Evolutionary conservation across 495 filamentous ascomycete genomes (phyloP).

Genomic region (Halenospora varia): DNA sequence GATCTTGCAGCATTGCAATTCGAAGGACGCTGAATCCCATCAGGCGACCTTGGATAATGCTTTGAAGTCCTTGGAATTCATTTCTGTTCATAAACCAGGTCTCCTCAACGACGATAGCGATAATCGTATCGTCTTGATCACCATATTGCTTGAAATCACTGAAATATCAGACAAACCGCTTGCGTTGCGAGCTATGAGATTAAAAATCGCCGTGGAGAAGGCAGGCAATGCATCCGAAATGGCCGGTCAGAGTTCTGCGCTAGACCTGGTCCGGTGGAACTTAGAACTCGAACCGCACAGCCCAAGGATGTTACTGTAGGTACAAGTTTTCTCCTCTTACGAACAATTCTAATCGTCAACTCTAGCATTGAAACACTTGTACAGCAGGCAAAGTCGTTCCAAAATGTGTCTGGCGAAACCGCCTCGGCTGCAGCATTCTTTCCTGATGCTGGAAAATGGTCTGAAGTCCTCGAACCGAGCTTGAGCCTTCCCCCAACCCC

Average conservation of each 20-base stretch:
- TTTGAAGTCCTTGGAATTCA: slow-evolving; percentile 35
- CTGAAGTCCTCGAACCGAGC: slow-evolving; percentile 48
- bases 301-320: slow-evolving; percentile 37
- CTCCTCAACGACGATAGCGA: slow-evolving; percentile 30
- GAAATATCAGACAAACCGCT: slow-evolving; percentile 33
- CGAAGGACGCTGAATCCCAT: neutral
- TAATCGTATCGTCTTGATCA: slow-evolving; percentile 36
- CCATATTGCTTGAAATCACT: slow-evolving; percentile 39
- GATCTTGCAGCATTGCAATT: slow-evolving; percentile 25
- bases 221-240: neutral
- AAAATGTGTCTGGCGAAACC: slow-evolving; percentile 17
- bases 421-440: slow-evolving; percentile 30
- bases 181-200: slow-evolving; percentile 26
- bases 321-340: slow-evolving; percentile 12
- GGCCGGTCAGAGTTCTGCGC: slow-evolving; percentile 26
- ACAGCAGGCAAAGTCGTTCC: slow-evolving; percentile 32
- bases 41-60: slow-evolving; percentile 13
- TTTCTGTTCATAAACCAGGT: slow-evolving; percentile 31
- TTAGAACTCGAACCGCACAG: slow-evolving; percentile 31
- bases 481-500: slow-evolving; percentile 51
- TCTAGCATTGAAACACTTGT: slow-evolving; percentile 41
- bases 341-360: neutral
- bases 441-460: slow-evolving; percentile 40
- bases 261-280: slow-evolving; percentile 26
- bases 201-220: slow-evolving; percentile 20